Percentiles rank a stretch among this genome's conserved stretches.
These are phyloP conservation scores for Leonotis leonurus DNA, from an alignment of 257 asterid species.

Conservation along the genomic window DNA sequence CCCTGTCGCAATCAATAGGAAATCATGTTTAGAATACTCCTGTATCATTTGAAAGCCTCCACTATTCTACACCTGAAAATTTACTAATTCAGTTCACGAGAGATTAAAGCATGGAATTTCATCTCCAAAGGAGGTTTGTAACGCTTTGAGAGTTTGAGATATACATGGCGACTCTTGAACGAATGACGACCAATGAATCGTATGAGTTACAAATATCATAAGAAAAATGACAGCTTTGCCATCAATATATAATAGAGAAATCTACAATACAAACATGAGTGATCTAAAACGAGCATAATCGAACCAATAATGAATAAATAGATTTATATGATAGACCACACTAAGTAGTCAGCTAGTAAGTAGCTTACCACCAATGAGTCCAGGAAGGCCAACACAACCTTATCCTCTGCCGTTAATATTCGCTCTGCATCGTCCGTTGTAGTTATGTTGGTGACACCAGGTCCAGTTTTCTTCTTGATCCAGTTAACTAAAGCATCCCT, in stretches of 20 bases:
- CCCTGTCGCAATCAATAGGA: slow-evolving; percentile 44
- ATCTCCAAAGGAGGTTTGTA: not conserved
- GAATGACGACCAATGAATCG: not conserved
- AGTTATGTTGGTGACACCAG: slow-evolving; percentile 63
- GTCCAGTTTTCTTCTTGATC: slow-evolving; percentile 91
- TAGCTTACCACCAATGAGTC: slow-evolving; percentile 63
- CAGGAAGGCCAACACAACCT: slow-evolving; percentile 70
- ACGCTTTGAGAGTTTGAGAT: not conserved
- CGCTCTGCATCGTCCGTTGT: slow-evolving; percentile 80
- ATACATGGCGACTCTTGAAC: not conserved
- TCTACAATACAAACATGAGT: not conserved
- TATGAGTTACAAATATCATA: not conserved
- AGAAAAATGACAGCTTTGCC: not conserved
- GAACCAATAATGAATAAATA: not conserved
- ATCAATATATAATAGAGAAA: not conserved
- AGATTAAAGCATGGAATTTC: not conserved
- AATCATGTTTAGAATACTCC: not conserved
- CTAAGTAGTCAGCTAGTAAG: no score
- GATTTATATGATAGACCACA: not conserved
- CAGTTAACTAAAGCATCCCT: slow-evolving; percentile 83
- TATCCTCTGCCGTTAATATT: slow-evolving; percentile 49
- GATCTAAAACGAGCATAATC: not conserved
- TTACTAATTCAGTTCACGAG: not conserved
- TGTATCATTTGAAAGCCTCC: not conserved
- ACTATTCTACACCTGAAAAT: slow-evolving; percentile 4